A percentile compares a stretch with the other conserved stretches of the same genome.
These are phyloP conservation scores for Claviceps sp. DNA, from an alignment of 2,329 filamentous ascomycete genomes.

Conservation along the genomic window DNA sequence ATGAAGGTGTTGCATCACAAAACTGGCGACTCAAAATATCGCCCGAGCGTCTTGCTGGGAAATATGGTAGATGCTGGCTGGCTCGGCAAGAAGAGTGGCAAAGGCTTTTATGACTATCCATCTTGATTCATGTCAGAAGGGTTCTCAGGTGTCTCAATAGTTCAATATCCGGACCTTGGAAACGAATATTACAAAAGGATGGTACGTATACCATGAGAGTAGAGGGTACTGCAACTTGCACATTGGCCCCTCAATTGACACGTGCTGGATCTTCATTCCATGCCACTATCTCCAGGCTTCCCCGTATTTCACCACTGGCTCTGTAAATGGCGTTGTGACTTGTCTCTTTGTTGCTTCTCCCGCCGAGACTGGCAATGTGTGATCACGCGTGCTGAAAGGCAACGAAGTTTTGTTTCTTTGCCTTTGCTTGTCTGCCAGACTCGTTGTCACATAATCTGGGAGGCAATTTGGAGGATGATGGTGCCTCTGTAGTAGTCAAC, in stretches of 20 bases:
- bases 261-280: background rate
- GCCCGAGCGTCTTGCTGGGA: conserved; percentile 70
- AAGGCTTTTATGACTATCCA: conserved; percentile 87
- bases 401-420: too few relatives aligned
- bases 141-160: background rate
- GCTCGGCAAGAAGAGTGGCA: conserved; percentile 94
- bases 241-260: background rate
- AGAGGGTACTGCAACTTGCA: background rate
- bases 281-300: background rate
- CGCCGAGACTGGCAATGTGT: background rate
- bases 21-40: conserved; percentile 91
- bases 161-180: background rate
- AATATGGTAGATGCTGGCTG: conserved; percentile 98
- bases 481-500: background rate
- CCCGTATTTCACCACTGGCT: background rate
- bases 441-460: too few relatives aligned
- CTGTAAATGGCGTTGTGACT: background rate
- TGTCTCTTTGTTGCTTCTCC: background rate
- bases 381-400: background rate
- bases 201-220: background rate
- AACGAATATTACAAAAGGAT: background rate
- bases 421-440: background rate
- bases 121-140: background rate
- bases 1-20: conserved; percentile 91
- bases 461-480: background rate